Base-by-base conservation (phyloP, 2,329 filamentous ascomycete genomes). In the Paracorniculantispora psalliotae region DNA sequence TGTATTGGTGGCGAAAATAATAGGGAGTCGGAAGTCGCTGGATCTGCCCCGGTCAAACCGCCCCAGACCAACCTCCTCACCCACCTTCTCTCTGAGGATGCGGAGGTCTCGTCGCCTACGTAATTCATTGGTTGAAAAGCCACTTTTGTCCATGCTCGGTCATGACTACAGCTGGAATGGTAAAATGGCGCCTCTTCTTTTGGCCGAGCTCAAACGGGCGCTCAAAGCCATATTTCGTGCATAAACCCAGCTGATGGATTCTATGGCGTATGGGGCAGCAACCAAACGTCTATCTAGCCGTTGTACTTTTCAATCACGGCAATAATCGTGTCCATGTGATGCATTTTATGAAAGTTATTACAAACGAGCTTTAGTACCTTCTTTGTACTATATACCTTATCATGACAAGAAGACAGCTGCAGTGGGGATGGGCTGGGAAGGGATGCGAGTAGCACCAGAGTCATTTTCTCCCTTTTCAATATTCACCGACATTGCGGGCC, bases 141-240 rank as follows among this genome's bases (percentile, higher is more conserved):
- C 3, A 25, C 15, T 35, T 19, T 1, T 8, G 19, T 25, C 23
- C 21, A 35, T 26, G 19, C 28, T 13, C 8, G 9, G 9, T 57
- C 19, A 35, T 35, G 30, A 19, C 21, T 37, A 33, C 28, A 13
- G 44, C 54, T 57, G 54, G 54, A 57, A 57, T 26, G 46, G 19
- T 8, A 19, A 25, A 43, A 46, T 17, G 28, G 26, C 37, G 21
- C 25, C 35, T 50, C 47, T 26, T 44, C 21, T 39, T 54, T 54
- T 57, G 46, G 28, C 47, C 55, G 35, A 44, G 17, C 47, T 57
- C 55, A 57, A 57, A 10, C 25, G n/a, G 47, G 35, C 46, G 55
- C 46, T 46, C 54, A 15, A 41, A 19, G 35, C 23, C 26, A 6
- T 35, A 51, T 43, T 43, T 57, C 46, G 37, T 50, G 46, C 46